A percentile compares a stretch with the other conserved stretches of the same genome.
Conservation (phyloP, 2,329 filamentous ascomycete genomes). For the Mollisiaceae sp. region DNA sequence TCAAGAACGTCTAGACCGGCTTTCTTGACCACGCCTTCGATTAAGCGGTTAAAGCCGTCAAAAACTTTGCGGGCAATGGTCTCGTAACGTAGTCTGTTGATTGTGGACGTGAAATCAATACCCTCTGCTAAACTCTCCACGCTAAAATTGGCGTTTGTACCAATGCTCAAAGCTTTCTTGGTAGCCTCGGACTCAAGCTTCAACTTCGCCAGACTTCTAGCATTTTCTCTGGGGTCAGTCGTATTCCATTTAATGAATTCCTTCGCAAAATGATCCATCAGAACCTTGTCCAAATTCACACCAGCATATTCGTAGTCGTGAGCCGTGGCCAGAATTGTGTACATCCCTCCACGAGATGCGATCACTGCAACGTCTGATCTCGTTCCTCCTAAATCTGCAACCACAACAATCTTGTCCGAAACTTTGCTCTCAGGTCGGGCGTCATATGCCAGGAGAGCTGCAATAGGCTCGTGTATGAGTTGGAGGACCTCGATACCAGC, state of each 20-base stretch:
- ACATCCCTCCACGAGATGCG: constrained; percentile 91
- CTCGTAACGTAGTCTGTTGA: constrained; percentile 95
- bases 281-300: constrained; percentile 82
- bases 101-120: constrained; percentile 86
- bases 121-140: constrained; percentile 90
- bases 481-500: constrained; percentile 90
- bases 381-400: constrained; percentile 91
- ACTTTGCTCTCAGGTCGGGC: constrained; percentile 76
- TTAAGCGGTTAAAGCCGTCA: constrained; percentile 82
- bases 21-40: constrained; percentile 87
- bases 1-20: constrained; percentile 90
- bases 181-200: constrained; percentile 88
- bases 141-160: constrained; percentile 87
- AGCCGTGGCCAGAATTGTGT: constrained; percentile 89
- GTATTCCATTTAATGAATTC: constrained; percentile 97
- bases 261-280: constrained; percentile 97
- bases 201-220: constrained; percentile 85
- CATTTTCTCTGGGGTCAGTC: constrained; percentile 81
- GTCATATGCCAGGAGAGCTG: constrained; percentile 89
- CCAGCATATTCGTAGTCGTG: constrained; percentile 97
- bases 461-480: constrained; percentile 88
- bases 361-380: constrained; percentile 91
- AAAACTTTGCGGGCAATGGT: constrained; percentile 86
- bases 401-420: constrained; percentile 87
- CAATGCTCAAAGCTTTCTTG: constrained; percentile 90